Evolutionary conservation across 2,329 filamentous ascomycete genomes (phyloP), one percentile per base, ranked within the genome.

Genomic region (Fusarium temperatum): DNA sequence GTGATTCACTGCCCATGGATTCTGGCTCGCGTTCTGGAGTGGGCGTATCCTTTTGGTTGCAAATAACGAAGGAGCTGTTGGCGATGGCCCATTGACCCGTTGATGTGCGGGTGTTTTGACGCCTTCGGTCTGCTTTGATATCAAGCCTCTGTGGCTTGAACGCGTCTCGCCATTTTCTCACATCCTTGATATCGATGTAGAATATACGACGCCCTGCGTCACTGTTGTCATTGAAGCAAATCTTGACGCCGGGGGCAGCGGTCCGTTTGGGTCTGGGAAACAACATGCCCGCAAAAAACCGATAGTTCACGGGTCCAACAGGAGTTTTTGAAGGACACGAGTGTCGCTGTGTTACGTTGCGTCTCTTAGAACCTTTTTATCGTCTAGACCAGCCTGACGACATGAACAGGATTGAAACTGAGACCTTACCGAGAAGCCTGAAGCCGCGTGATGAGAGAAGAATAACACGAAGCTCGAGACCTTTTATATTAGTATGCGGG

Each of bases 181-280:
- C n/a, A 36, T 63, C 48, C 36, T 44, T n/a, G 47, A 74, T 75
- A 18, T 56, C 32, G 44, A 74, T 38, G 6, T 60, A n/a, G 41
- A 60, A 58, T 28, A 63, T 15, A 15, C n/a, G 55, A 32, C 38
- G 30, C n/a, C 42, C 55, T 48, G 55, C 24, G n/a, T 28, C 48
- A 15, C 17, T 30, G 6, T 38, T 54, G 17, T 41, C 26, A 38
- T 42, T 38, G 17, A 73, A n/a, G 24, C 48, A 41, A n/a, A 75
- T 32, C 24, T 57, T 69, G 30, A 74, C 48, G 17, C 26, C 48
- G 20, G 32, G 42, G 32, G 22, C 10, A 11, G 39, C 20, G 9
- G 11, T 18, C 6, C 14, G 22, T 20, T 13, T 39, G 32, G 24
- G 30, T 10, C 6, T 28, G 22, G 30, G 44, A 13, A 32, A 41